Evolutionary conservation across 1,284 basidiomycete species (phyloP).

Genomic region (Butyriboletus appendiculatus): DNA sequence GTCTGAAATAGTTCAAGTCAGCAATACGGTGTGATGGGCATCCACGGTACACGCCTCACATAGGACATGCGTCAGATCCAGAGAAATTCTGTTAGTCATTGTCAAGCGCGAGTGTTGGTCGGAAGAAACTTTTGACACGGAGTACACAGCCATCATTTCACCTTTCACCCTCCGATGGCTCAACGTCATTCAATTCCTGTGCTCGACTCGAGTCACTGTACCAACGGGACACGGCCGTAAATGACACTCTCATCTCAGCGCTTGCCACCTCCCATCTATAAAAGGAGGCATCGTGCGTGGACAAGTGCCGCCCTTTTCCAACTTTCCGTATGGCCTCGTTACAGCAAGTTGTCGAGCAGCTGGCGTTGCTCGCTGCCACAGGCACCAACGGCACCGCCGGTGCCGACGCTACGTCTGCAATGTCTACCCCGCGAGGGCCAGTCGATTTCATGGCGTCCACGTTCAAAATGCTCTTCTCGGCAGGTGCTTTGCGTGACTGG

Average conservation of each 20-base stretch:
- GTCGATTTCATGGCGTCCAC: constrained; percentile 31
- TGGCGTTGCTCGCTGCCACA: constrained; percentile 23
- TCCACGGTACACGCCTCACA: constrained; percentile 44
- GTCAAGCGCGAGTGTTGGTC: neutral
- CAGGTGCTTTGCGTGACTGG: constrained; percentile 63
- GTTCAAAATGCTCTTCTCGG: constrained; percentile 46
- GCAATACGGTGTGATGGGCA: neutral
- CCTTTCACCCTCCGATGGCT: too few species aligned
- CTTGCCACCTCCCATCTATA: constrained; percentile 2
- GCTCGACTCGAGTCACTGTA: constrained; percentile 2
- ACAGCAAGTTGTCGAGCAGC: constrained; percentile 34
- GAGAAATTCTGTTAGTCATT: constrained; percentile 38
- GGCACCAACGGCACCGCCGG: constrained; percentile 12
- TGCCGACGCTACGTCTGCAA: neutral
- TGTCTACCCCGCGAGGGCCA: constrained; percentile 7
- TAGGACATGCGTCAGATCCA: constrained; percentile 69
- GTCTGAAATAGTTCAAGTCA: constrained; percentile 47
- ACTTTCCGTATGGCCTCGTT: constrained; percentile 24
- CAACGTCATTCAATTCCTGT: neutral
- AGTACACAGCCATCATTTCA: too few species aligned
- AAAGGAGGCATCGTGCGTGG: neutral
- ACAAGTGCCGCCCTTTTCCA: neutral
- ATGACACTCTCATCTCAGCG: neutral
- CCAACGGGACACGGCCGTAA: neutral
- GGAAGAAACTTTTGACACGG: neutral